Percentiles rank a stretch among this genome's conserved stretches.
Conservation (phyloP, 83 land plant species). For the Larix sibirica region DNA sequence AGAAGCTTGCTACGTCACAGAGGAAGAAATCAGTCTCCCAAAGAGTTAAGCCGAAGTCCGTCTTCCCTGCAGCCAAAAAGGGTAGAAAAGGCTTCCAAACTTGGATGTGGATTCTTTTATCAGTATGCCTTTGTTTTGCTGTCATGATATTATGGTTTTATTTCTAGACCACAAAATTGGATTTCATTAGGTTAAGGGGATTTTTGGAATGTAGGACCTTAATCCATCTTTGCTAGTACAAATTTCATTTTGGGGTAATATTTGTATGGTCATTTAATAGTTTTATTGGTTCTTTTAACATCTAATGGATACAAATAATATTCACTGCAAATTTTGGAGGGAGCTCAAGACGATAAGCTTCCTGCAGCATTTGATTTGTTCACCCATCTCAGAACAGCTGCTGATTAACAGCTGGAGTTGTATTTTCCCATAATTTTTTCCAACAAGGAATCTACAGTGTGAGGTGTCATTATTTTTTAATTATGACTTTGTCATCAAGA, state of each 20-base stretch:
- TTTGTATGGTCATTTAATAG: constrained; percentile 7
- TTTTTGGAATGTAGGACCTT: not conserved
- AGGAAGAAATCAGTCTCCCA: constrained; percentile 19
- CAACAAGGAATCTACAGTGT: constrained; percentile 9
- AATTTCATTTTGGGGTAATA: constrained; percentile 9
- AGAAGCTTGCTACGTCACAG: constrained; percentile 28
- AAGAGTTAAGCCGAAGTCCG: constrained; percentile 26
- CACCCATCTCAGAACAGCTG: not conserved
- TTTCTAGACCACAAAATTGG: not conserved
- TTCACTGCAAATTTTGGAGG: constrained; percentile 13
- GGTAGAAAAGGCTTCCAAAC: constrained; percentile 41
- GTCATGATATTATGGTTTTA: not conserved
- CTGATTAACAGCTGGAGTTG: not conserved
- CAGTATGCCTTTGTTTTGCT: not conserved
- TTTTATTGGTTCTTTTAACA: not conserved
- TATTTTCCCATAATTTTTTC: constrained; percentile 1
- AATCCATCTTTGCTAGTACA: not conserved
- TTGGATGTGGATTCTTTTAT: constrained; percentile 34
- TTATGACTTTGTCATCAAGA: constrained; percentile 2
- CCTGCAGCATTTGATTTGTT: constrained; percentile 8
- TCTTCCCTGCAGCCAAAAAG: constrained; percentile 53
- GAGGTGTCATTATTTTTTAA: constrained; percentile 3
- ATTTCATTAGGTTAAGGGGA: not conserved
- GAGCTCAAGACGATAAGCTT: constrained; percentile 2
- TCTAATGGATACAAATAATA: constrained; percentile 7